Percentiles rank a stretch among this genome's conserved stretches.
phyloP scores from a whole-genome alignment of 2,329 filamentous ascomycete species.

The Uncinocarpus reesii region DNA sequence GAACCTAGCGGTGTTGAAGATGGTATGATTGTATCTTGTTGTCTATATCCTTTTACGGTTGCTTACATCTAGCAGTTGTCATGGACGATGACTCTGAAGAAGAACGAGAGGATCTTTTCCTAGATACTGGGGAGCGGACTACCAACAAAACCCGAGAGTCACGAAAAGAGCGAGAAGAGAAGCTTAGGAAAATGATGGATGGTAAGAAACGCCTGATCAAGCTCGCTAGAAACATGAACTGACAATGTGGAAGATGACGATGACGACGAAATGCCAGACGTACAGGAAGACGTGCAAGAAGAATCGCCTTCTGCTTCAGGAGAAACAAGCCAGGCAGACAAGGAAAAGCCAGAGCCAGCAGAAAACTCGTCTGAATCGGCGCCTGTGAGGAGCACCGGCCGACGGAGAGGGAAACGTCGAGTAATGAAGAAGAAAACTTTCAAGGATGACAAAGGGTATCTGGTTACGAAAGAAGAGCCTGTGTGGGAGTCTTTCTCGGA shows the following conservation, averaged over 20 bases:
- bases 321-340: slow-evolving; percentile 17
- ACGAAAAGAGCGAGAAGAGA: slow-evolving; percentile 55
- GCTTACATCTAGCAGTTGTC: slow-evolving; percentile 24
- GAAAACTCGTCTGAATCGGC: slow-evolving; percentile 32
- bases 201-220: slow-evolving; percentile 33
- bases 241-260: slow-evolving; percentile 40
- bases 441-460: slow-evolving; percentile 80
- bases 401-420: slow-evolving; percentile 64
- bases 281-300: slow-evolving; percentile 27
- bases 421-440: slow-evolving; percentile 81
- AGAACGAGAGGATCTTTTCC: slow-evolving; percentile 44
- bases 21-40: slow-evolving; percentile 29
- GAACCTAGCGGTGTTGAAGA: slow-evolving; percentile 40
- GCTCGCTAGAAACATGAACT: slow-evolving; percentile 18
- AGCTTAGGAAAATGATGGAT: slow-evolving; percentile 66
- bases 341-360: slow-evolving; percentile 17
- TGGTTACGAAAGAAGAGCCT: slow-evolving; percentile 76
- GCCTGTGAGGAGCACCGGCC: slow-evolving; percentile 40
- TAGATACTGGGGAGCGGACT: slow-evolving; percentile 30
- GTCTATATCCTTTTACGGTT: background rate
- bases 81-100: slow-evolving; percentile 46
- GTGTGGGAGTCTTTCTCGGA: slow-evolving; percentile 92
- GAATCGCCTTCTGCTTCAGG: slow-evolving; percentile 13
- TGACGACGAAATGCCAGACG: slow-evolving; percentile 52
- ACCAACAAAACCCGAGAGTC: slow-evolving; percentile 35